Evolutionary conservation across 805 yeast genomes (phyloP).

Genomic region (Wickerhamomyces silvicola): DNA sequence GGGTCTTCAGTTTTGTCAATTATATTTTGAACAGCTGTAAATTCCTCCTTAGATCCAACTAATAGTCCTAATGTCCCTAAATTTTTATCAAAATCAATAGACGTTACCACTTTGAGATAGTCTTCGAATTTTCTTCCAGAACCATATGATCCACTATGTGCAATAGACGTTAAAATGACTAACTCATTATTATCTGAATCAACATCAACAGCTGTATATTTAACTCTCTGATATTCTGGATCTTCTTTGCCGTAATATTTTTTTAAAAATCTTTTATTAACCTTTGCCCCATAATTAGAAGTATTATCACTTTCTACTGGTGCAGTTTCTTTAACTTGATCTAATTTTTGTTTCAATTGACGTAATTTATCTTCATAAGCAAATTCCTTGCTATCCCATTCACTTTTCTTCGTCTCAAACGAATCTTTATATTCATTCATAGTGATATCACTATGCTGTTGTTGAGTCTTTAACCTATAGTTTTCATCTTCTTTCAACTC

Average conservation of each 20-base stretch:
- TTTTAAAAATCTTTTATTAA: conserved; percentile 7
- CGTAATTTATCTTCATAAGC: background rate
- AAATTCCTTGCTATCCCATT: too few relatives aligned
- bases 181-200: conserved; percentile 8
- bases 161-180: conserved; percentile 17
- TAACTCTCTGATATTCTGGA: conserved; percentile 10
- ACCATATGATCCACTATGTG: conserved; percentile 31
- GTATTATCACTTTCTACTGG: too few relatives aligned
- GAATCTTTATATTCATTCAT: too few relatives aligned
- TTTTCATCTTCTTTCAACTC: too few relatives aligned
- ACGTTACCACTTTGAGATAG: conserved; percentile 25
- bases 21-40: background rate
- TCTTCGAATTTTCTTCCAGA: conserved; percentile 25
- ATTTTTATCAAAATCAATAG: conserved; percentile 21
- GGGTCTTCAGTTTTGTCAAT: conserved; percentile 8
- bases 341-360: background rate
- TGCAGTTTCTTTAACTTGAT: background rate
- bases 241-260: background rate
- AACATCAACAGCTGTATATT: conserved; percentile 3
- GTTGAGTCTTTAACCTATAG: too few relatives aligned
- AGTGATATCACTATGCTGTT: too few relatives aligned
- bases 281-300: conserved; percentile 4
- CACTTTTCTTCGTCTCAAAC: too few relatives aligned
- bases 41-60: conserved; percentile 10
- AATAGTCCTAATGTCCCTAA: conserved; percentile 19